Evolutionary conservation across 2,329 filamentous ascomycete species (phyloP).

Genomic region (Helminthosporium solani): DNA sequence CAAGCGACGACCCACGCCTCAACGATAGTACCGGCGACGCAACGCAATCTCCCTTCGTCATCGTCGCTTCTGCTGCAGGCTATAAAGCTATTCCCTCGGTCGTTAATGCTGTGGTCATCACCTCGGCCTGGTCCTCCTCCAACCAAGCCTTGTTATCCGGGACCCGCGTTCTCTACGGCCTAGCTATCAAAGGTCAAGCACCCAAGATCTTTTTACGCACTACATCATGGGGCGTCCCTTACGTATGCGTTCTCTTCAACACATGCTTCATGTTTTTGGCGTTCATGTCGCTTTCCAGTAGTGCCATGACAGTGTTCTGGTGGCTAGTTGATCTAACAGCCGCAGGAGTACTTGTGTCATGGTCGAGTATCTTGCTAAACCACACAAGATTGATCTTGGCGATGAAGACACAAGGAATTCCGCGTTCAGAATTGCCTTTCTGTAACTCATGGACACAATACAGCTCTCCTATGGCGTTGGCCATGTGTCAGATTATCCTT

Average conservation of each 20-base stretch:
- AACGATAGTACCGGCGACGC: slow-evolving; percentile 44
- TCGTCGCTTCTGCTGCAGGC: background rate
- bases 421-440: slow-evolving; percentile 43
- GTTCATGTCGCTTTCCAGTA: slow-evolving; percentile 50
- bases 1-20: slow-evolving; percentile 53
- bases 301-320: slow-evolving; percentile 54
- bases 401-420: slow-evolving; percentile 52
- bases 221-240: slow-evolving; percentile 44
- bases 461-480: slow-evolving; percentile 34
- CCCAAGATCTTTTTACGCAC: slow-evolving; percentile 51
- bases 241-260: slow-evolving; percentile 36
- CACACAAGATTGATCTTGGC: slow-evolving; percentile 56
- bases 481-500: slow-evolving; percentile 59
- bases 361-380: slow-evolving; percentile 55
- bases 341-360: slow-evolving; percentile 53
- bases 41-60: slow-evolving; percentile 1
- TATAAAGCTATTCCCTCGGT: slow-evolving; percentile 62
- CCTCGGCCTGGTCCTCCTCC: slow-evolving; percentile 67
- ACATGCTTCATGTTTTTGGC: slow-evolving; percentile 47
- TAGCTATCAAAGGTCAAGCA: slow-evolving; percentile 52
- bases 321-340: slow-evolving; percentile 71
- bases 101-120: slow-evolving; percentile 74
- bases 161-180: slow-evolving; percentile 51
- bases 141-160: slow-evolving; percentile 62
- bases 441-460: slow-evolving; percentile 39